phyloP scores from a whole-genome alignment of 1,139 yeast species.

The Pneumocystis sp. region DNA sequence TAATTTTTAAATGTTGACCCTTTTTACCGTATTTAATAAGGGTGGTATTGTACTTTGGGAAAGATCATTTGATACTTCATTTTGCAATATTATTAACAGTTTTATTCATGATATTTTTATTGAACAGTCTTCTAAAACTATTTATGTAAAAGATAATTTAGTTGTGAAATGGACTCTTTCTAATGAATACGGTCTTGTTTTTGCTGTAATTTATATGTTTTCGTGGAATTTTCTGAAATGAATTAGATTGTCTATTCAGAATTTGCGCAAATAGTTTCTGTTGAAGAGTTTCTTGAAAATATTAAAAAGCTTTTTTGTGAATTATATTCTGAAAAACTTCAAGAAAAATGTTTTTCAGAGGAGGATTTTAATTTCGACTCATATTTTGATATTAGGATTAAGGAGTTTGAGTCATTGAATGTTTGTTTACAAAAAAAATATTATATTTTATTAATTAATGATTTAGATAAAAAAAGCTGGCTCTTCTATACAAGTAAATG shows the following conservation, averaged over 20 bases:
- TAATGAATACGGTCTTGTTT: slow-evolving; percentile 24
- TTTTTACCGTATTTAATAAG: slow-evolving; percentile 39
- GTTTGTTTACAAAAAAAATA: neutral
- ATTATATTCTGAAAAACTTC: slow-evolving; percentile 20
- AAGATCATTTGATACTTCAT: slow-evolving; percentile 31
- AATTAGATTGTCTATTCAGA: slow-evolving; percentile 23
- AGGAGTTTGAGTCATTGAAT: slow-evolving; percentile 16
- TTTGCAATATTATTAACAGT: slow-evolving; percentile 33
- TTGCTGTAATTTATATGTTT: slow-evolving; percentile 18
- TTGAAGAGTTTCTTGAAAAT: slow-evolving; percentile 25
- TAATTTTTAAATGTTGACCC: slow-evolving; percentile 32
- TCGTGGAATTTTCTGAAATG: neutral
- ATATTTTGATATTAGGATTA: slow-evolving; percentile 23
- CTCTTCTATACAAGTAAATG: slow-evolving; percentile 4
- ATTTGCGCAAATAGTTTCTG: slow-evolving; percentile 23
- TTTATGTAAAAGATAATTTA: slow-evolving; percentile 21
- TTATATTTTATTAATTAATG: neutral
- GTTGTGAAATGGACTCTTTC: slow-evolving; percentile 26
- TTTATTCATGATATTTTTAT: slow-evolving; percentile 39
- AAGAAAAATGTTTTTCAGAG: slow-evolving; percentile 14
- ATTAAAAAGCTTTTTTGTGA: slow-evolving; percentile 24
- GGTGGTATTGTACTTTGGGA: slow-evolving; percentile 47
- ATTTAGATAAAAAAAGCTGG: slow-evolving; percentile 10
- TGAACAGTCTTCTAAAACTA: slow-evolving; percentile 16
- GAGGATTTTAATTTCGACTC: slow-evolving; percentile 20